Evolutionary conservation across 2,329 filamentous ascomycete species (phyloP), one percentile per base, ranked within the genome.

Genomic region (Xylaria sp.): DNA sequence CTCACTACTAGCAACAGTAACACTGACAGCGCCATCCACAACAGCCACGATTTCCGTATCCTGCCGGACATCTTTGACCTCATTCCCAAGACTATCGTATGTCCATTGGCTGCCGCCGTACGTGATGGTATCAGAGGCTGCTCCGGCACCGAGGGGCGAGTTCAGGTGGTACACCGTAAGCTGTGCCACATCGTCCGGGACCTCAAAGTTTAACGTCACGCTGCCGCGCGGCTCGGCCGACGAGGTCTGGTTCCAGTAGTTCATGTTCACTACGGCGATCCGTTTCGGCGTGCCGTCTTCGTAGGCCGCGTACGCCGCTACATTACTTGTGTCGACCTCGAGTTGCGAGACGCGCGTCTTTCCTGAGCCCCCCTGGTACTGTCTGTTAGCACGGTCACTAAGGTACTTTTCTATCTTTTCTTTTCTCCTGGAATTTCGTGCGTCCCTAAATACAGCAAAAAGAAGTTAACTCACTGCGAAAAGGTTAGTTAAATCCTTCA

Each of bases 31-130:
- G 0, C 78, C 78, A 13, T 74, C 68, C 58, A 67, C 61, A 11
- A 79, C 78, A 0, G 48, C 31, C 36, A 80, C 38, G 5, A 62
- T 71, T 46, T 75, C 65, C 2, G 75, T 78, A 48, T 81, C 79
- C 11, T 76, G 67, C 54, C 76, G 70, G 5, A 80, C 76, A 7
- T 75, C 73, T 65, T 73, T 76, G 3, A 80, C 76, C 71, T 81
- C 79, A 66, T 71, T 70, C 0, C 80, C 79, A 1, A 73, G 57
- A 65, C 77, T 80, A 54, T 74, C 74, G 58, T 77, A 79, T 6
- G 78, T 80, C 80, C 79, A 81, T 67, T 80, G 79, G 61, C 79
- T 80, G 4, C 79, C 80, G 1, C 74, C 80, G 44, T 81, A 81
- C 7, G 80, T 80, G 57, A 81, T 80, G 3, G 71, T 75, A 60